Evolutionary conservation across 208 protist species (phyloP).

Genomic region (Novymonas esmeraldas): DNA sequence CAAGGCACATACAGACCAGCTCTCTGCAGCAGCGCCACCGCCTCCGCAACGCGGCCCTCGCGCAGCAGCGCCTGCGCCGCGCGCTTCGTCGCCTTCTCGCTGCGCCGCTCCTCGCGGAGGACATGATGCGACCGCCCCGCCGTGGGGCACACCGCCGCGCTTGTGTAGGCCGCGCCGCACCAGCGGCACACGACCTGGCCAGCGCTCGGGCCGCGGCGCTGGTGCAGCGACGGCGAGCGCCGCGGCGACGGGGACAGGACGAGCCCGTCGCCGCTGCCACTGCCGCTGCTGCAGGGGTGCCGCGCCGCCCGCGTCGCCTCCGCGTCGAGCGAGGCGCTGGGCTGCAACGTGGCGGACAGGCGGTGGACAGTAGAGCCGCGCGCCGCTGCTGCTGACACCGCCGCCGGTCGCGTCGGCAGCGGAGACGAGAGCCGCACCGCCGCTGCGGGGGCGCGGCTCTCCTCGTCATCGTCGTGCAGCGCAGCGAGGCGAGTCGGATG

Average conservation of each 20-base stretch:
- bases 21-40: conserved; percentile 35
- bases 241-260: neutral
- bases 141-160: conserved; percentile 29
- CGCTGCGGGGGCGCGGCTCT: too few species aligned
- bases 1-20: conserved; percentile 19
- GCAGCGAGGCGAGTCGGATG: too few species aligned
- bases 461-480: too few species aligned
- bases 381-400: too few species aligned
- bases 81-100: conserved; percentile 58
- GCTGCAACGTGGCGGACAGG: too few species aligned
- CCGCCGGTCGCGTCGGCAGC: too few species aligned
- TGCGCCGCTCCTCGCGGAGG: conserved; percentile 39
- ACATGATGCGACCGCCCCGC: conserved; percentile 29
- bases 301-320: too few species aligned
- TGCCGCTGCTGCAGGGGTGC: neutral
- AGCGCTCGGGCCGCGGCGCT: conserved; percentile 10
- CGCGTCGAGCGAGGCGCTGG: too few species aligned
- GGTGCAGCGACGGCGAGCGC: neutral
- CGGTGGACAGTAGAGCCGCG: too few species aligned
- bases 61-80: conserved; percentile 45
- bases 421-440: too few species aligned
- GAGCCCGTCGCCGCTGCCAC: neutral
- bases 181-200: conserved; percentile 40
- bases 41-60: conserved; percentile 44
- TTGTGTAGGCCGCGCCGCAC: conserved; percentile 41